Conservation (phyloP, 2,329 filamentous ascomycete genomes). For the Sporothrix humicola region DNA sequence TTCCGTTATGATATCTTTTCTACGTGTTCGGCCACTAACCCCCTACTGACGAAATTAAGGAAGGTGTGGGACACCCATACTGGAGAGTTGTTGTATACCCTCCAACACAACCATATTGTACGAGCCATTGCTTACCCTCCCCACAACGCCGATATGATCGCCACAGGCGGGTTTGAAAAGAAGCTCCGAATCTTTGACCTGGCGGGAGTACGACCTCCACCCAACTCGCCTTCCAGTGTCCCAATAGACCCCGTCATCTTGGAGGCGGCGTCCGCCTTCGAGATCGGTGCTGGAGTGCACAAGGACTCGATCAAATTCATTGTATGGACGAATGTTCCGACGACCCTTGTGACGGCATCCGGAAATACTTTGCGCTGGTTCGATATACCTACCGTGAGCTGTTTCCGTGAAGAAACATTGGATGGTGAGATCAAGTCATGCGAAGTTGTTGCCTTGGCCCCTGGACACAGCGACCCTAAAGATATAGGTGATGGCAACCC, state of each 20-base stretch:
- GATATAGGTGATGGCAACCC: constrained; percentile 71
- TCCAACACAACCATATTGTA: constrained; percentile 94
- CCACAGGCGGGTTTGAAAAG: constrained; percentile 95
- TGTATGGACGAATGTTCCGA: constrained; percentile 88
- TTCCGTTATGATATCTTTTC: no score
- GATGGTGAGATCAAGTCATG: constrained; percentile 90
- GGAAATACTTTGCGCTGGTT: constrained; percentile 96
- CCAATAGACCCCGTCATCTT: constrained; percentile 53
- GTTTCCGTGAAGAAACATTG: constrained; percentile 77
- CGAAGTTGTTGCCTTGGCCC: constrained; percentile 77
- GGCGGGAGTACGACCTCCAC: constrained; percentile 59
- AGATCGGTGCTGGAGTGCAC: constrained; percentile 86
- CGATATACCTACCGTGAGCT: constrained; percentile 77
- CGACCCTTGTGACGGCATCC: constrained; percentile 86
- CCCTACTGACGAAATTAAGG: constrained; percentile 51
- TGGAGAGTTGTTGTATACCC: constrained; percentile 83
- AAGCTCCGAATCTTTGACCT: constrained; percentile 94
- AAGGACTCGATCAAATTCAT: constrained; percentile 93
- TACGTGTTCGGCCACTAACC: not conserved
- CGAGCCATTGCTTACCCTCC: constrained; percentile 89
- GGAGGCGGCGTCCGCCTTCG: constrained; percentile 71
- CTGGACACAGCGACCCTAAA: constrained; percentile 60
- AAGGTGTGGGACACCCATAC: constrained; percentile 98
- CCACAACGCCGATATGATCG: constrained; percentile 80
- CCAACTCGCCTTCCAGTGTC: constrained; percentile 43